A percentile compares a stretch with the other conserved stretches of the same genome.
phyloP scores from a whole-genome alignment of 163 green algal genomes.

The Coccomyxa subellipsoidea region DNA sequence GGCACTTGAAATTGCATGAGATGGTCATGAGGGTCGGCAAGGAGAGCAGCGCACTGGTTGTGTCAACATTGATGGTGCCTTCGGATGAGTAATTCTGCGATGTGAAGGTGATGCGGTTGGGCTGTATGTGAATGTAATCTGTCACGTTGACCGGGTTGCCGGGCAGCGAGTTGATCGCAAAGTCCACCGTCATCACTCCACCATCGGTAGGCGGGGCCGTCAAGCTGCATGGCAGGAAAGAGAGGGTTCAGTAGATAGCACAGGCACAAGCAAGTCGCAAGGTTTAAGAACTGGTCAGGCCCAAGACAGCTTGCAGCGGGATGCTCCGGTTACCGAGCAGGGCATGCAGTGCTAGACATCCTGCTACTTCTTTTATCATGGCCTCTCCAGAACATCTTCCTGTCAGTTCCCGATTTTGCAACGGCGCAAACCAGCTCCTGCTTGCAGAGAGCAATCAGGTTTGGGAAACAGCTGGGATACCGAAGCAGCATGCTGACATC shows the following conservation, averaged over 20 bases:
- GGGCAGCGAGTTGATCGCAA: not conserved
- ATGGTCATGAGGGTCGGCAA: not conserved
- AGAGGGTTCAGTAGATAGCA: not conserved
- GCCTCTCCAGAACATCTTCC: too few species aligned
- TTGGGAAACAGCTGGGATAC: not conserved
- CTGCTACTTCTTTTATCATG: too few species aligned
- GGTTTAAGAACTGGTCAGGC: not conserved
- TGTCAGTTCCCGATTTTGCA: too few species aligned
- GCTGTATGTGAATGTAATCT: not conserved
- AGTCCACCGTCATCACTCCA: not conserved
- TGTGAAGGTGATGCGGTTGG: not conserved
- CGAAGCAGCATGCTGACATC: not conserved
- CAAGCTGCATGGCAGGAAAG: not conserved
- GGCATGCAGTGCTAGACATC: too few species aligned
- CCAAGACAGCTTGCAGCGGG: not conserved
- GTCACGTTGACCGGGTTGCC: not conserved
- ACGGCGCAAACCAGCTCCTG: too few species aligned
- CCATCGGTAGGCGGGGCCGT: not conserved
- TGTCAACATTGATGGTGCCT: not conserved
- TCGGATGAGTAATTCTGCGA: not conserved
- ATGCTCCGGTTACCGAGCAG: not conserved
- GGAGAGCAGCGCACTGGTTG: not conserved
- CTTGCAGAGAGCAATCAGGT: not conserved
- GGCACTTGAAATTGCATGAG: not conserved
- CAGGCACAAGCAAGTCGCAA: not conserved